Evolutionary conservation across 768 basidiomycete genomes (phyloP).

Genomic region (Mycena haematopus): DNA sequence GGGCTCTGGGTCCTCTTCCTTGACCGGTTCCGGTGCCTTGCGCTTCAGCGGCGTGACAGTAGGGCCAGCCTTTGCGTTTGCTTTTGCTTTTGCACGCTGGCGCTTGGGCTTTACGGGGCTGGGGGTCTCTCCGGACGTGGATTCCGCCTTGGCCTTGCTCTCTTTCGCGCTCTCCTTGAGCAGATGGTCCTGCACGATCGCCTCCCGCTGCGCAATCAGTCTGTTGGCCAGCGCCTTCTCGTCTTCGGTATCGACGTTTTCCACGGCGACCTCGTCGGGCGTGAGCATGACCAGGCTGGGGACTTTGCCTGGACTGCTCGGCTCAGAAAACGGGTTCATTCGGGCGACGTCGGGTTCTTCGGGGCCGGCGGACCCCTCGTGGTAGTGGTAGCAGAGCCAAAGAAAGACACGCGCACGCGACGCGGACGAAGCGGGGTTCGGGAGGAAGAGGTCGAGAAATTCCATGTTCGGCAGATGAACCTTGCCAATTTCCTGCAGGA

Average conservation of each 20-base stretch:
- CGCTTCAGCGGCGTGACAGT: constrained; percentile 29
- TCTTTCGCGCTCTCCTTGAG: constrained; percentile 34
- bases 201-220: constrained; percentile 47
- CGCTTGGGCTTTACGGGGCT: constrained; percentile 34
- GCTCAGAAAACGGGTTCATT: constrained; percentile 68
- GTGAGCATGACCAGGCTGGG: constrained; percentile 49
- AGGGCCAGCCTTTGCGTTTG: constrained; percentile 30
- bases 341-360: constrained; percentile 39
- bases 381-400: constrained; percentile 65
- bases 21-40: constrained; percentile 30
- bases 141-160: constrained; percentile 28
- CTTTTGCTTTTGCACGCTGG: constrained; percentile 35
- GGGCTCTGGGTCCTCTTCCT: constrained; percentile 37
- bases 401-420: constrained; percentile 59
- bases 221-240: constrained; percentile 46
- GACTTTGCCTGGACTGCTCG: constrained; percentile 39
- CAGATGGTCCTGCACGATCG: constrained; percentile 42
- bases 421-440: constrained; percentile 50
- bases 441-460: constrained; percentile 60
- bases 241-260: constrained; percentile 55
- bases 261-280: constrained; percentile 44
- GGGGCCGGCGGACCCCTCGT: constrained; percentile 51
- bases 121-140: constrained; percentile 10
- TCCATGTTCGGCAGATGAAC: constrained; percentile 45
- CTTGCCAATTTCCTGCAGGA: constrained; percentile 39